Conservation (phyloP, 345 rosid genomes). For the Citrus mangshanensis region DNA sequence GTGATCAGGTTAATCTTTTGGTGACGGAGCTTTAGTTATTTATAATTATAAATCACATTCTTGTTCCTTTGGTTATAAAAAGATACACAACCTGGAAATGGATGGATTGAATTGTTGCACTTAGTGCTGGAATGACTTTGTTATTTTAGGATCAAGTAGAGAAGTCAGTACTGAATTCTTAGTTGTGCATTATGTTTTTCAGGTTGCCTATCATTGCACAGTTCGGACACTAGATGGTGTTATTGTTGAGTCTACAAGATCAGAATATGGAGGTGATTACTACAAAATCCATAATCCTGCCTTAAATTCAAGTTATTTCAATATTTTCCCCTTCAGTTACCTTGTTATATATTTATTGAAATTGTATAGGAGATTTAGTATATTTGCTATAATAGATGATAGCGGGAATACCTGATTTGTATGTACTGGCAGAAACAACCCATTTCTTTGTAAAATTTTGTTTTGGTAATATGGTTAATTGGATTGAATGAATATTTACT, state of each 20-base stretch:
- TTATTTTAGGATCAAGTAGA: not conserved
- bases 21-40: not conserved
- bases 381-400: not conserved
- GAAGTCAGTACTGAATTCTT: not conserved
- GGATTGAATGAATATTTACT: conserved; percentile 8
- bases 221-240: conserved; percentile 84
- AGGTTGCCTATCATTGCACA: conserved; percentile 86
- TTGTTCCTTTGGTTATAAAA: not conserved
- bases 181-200: not conserved
- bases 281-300: not conserved
- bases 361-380: not conserved
- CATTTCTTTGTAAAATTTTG: not conserved
- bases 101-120: not conserved
- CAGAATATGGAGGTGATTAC: conserved; percentile 72
- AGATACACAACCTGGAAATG: not conserved
- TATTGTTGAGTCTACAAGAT: conserved; percentile 69
- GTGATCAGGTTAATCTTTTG: conserved; percentile 71
- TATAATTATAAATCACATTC: not conserved
- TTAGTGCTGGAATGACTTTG: not conserved
- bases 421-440: not conserved
- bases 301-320: not conserved
- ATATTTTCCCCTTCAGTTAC: not conserved
- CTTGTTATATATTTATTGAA: not conserved
- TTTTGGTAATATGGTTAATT: not conserved
- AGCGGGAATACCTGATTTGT: conserved; percentile 13